A percentile compares a stretch with the other conserved stretches of the same genome.
phyloP scores from a whole-genome alignment of 192 early-diverging fungal genomes.

The Backusella westeae region DNA sequence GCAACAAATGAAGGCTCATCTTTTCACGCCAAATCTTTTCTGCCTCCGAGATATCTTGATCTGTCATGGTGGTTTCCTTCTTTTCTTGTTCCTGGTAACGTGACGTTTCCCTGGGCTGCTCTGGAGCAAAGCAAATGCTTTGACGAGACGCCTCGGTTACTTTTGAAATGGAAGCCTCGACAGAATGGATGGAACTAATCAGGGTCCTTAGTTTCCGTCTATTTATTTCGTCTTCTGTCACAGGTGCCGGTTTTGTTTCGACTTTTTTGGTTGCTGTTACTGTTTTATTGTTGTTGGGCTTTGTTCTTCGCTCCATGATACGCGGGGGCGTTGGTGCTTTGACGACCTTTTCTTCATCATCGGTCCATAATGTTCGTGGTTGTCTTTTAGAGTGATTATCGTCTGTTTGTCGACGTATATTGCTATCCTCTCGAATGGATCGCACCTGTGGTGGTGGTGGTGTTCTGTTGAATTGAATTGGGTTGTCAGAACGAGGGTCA shows the following conservation, averaged over 20 bases:
- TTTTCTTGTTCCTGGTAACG: neutral
- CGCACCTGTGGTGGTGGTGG: neutral
- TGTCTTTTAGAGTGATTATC: neutral
- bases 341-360: neutral
- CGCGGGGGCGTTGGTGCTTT: neutral
- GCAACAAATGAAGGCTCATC: conserved; percentile 27
- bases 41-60: neutral
- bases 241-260: neutral
- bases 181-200: neutral
- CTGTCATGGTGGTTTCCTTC: neutral
- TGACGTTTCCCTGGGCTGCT: neutral
- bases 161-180: neutral
- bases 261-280: neutral
- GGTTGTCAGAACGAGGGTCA: conserved; percentile 7
- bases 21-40: conserved; percentile 30
- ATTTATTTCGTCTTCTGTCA: neutral
- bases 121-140: neutral
- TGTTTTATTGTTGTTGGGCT: neutral
- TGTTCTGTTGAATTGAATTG: conserved; percentile 5
- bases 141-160: neutral
- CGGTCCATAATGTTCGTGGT: neutral
- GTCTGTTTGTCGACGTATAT: neutral
- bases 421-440: neutral
- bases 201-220: neutral
- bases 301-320: neutral